Evolutionary conservation across 331 rosid species (phyloP), one percentile per base, ranked within the genome.

Genomic region (Phaseolus coccineus): DNA sequence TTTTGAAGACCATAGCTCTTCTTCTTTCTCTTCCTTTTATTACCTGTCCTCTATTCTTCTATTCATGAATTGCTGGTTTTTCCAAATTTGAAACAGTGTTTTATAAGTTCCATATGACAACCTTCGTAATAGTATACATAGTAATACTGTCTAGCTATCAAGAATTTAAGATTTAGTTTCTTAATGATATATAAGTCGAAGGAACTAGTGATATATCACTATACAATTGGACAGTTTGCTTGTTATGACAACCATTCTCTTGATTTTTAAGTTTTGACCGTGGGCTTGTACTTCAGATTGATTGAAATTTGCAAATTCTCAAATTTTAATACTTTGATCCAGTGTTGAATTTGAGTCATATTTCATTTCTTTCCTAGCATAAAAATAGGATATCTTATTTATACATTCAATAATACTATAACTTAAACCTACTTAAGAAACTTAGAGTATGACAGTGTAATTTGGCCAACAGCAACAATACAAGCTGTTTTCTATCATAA

Each of bases 261-360:
- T 67, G 69, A 50, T 59, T 59, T 42, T 24, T 68, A 37, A 19
- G 74, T 69, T 69, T 82, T 82, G 24, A 24, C 44, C 31, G 16
- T 11, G 10, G 40, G 33, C 39, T 22, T 81, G 30, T 68, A 12
- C 39, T n/a, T 56, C 46, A 31, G 28, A 78, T 69, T 13, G 51
- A 47, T 69, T 35, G 40, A 27, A 81, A 15, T 47, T 4, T 14
- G 48, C 50, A 2, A 47, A 47, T 68, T 28, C 28, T 69, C 39
- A 44, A 7, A 19, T n/a, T 76, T 15, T 28, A 25, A 37, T 15
- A 16, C 52, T 48, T 52, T 25, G 7, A 11, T 73, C 44, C 12
- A 47, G 27, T 56, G 35, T 81, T 81, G 53, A 73, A 65, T 65
- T 56, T 31, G 50, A 8, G 65, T 15, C 62, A 42, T 30, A 5